Evolutionary conservation across 371 early-diverging fungal species (phyloP).

Genomic region (Mucor circinelloides): DNA sequence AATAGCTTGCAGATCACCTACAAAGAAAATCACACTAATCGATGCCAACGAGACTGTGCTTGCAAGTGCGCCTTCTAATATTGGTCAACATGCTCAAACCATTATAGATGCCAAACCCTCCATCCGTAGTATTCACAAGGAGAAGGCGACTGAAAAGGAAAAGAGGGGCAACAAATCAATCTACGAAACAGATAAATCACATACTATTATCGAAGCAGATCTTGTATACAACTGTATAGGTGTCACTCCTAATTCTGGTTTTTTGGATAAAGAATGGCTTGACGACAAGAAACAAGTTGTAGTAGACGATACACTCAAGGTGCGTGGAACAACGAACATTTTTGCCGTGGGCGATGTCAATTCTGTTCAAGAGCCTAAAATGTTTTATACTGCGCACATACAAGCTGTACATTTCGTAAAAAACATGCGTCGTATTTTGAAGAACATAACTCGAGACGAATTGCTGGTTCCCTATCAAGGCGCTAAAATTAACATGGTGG

Average conservation of each 20-base stretch:
- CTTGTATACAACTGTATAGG: constrained; percentile 37
- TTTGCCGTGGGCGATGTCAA: constrained; percentile 44
- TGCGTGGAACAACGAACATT: constrained; percentile 19
- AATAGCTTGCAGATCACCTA: constrained; percentile 42
- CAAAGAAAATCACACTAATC: constrained; percentile 47
- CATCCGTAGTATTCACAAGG: constrained; percentile 22
- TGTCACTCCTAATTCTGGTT: constrained; percentile 33
- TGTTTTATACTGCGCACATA: constrained; percentile 49
- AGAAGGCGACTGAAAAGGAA: constrained; percentile 19
- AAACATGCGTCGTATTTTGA: constrained; percentile 17
- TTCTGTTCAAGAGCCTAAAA: constrained; percentile 37
- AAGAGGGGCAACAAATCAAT: neutral
- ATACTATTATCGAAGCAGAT: constrained; percentile 25
- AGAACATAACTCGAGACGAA: neutral
- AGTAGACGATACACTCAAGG: constrained; percentile 30
- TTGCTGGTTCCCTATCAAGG: constrained; percentile 27
- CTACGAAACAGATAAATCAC: constrained; percentile 34
- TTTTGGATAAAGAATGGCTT: constrained; percentile 28
- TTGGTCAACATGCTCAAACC: constrained; percentile 28
- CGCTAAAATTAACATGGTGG: constrained; percentile 24
- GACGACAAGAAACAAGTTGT: constrained; percentile 29
- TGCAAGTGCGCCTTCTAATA: constrained; percentile 16
- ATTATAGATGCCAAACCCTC: constrained; percentile 16
- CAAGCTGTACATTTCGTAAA: constrained; percentile 39
- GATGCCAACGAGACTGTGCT: constrained; percentile 26